Evolutionary conservation across 2,329 filamentous ascomycete genomes (phyloP), one percentile per base, ranked within the genome.

Genomic region (Dothideomycetes sp.): DNA sequence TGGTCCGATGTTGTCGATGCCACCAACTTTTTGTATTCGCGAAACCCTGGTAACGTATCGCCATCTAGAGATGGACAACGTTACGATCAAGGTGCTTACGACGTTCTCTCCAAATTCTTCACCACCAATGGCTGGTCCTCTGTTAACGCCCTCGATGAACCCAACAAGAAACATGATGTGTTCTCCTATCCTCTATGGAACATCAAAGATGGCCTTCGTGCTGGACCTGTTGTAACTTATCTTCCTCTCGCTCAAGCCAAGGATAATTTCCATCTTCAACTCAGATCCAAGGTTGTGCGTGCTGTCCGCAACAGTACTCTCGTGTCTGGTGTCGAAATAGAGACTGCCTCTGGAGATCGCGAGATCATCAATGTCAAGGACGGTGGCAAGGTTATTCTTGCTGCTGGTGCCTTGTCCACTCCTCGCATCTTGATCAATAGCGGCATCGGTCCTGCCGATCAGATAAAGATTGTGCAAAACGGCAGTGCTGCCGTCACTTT

Each of bases 71-170:
- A 73, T 46, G 61, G 59, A 9, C 58, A 64, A 29, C 60, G 62
- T 34, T 73, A 73, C 45, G 48, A 69, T 22, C 67, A 72, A 50
- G 63, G 57, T 15, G 68, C 68, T 12, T 72, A 67, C 36, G 67
- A 62, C 7, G 67, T 65, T 0, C 65, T 57, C 45, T 55, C 65
- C 24, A 74, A 70, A 70, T 55, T 76, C 3, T 70, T 75, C 4
- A 60, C 65, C 7, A 60, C 58, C 24, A 66, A 68, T 12, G 66
- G 66, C 7, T 73, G 67, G 45, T 53, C 59, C 4, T 60, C 73
- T 9, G 65, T 73, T 3, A 60, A 62, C 11, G 60, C 74, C 44
- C 71, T 71, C 23, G 62, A 63, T 1, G 50, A 57, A 4, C 62
- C 67, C 1, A 52, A 70, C 45, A 52, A 65, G 15, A 73, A 73